Percentiles rank a stretch among this genome's conserved stretches.
Evolutionary conservation across 1,284 basidiomycete species (phyloP).

Genomic region (Microbotryum scabiosae): DNA sequence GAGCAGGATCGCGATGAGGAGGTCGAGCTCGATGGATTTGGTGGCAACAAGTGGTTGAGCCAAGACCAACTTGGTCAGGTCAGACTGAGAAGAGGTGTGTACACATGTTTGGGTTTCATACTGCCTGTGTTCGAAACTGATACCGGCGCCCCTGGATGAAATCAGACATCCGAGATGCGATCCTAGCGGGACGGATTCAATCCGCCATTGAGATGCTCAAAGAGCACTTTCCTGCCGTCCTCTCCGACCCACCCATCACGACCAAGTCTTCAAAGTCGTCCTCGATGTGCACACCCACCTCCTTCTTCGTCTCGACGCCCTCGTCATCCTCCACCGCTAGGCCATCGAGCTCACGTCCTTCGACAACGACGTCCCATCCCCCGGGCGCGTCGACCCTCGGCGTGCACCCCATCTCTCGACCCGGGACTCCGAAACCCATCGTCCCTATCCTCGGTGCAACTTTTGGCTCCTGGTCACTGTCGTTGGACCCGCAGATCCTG

Average conservation of each 20-base stretch:
- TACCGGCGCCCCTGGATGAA: neutral
- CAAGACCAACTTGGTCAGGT: constrained; percentile 30
- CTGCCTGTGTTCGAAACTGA: neutral
- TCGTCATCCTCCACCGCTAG: neutral
- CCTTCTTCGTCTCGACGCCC: constrained; percentile 20
- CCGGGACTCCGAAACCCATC: neutral
- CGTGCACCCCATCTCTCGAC: neutral
- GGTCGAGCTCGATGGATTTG: neutral
- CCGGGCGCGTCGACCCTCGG: neutral
- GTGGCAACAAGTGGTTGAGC: neutral
- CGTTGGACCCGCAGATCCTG: constrained; percentile 59
- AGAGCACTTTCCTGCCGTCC: constrained; percentile 58
- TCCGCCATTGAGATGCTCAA: constrained; percentile 59
- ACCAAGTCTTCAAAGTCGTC: neutral
- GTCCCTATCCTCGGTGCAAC: constrained; percentile 14
- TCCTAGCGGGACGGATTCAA: constrained; percentile 61
- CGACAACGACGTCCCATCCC: neutral
- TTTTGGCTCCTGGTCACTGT: constrained; percentile 28
- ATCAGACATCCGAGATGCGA: constrained; percentile 56
- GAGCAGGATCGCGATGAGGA: neutral
- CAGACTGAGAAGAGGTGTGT: constrained; percentile 53
- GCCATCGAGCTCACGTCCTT: neutral
- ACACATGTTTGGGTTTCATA: neutral
- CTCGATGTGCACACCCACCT: constrained; percentile 4
- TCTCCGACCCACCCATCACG: constrained; percentile 38